Evolutionary conservation across 2,329 filamentous ascomycete genomes (phyloP), one percentile per base, ranked within the genome.

Genomic region (Fusarium hostae): DNA sequence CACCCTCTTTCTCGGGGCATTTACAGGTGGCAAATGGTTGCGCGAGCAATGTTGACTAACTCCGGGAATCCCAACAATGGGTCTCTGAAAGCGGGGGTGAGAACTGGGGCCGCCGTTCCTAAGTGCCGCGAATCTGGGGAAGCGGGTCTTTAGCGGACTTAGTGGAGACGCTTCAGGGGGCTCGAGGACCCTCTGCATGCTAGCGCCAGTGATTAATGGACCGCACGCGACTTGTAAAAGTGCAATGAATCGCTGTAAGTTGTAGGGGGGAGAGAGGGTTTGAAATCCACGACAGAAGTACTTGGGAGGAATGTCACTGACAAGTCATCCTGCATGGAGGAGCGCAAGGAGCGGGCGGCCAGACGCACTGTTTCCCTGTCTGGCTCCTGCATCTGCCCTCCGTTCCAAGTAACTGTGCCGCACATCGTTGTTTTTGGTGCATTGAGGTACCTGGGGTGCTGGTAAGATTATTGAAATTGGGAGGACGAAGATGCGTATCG

Each of bases 101-200:
- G 40, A 50, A 22, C 55, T 59, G 50, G 67, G 40, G 22, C 34
- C 52, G 34, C 62, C 43, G 47, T 67, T 58, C 37, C 54, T 68
- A 56, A 57, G 54, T 71, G 57, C 67, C 68, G 68, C 54, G 48
- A 71, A 71, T 71, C 68, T 71, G 68, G 68, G 68, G 68, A 71
- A 71, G 68, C 68, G 68, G 68, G 68, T 47, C 57, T 37, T 45
- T 71, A 71, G 68, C 44, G 26, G 48, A 34, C 57, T 71, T 22
- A 68, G 67, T 71, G 68, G 68, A 20, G 68, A 67, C 47, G 41
- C 43, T 67, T 32, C 30, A 67, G 68, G 68, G 67, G 48, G 34
- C 28, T 45, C 9, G 12, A 39, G 34, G 48, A 47, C 54, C 41
- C 35, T 64, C 43, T 35, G 34, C 10, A 24, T 71, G 58, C 41